These are phyloP conservation scores for Carex scoparia DNA, from an alignment of 176 grass and related monocot genomes.

Conservation along the genomic window DNA sequence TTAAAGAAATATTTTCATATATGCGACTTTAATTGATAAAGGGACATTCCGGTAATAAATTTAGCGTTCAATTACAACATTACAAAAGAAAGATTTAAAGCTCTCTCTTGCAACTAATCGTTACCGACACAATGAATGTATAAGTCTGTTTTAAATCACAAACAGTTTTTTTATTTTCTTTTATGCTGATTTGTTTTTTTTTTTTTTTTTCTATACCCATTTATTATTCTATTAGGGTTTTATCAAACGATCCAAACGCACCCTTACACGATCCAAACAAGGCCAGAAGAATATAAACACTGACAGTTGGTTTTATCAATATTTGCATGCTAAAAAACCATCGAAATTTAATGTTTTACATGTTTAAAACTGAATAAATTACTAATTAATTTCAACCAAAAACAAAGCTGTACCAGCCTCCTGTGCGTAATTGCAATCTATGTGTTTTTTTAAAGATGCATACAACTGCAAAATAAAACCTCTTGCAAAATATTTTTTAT, in stretches of 20 bases:
- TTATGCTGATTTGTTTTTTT: too few relatives aligned
- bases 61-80: too few relatives aligned
- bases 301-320: neutral
- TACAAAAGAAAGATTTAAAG: neutral
- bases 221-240: too few relatives aligned
- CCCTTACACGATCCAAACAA: neutral
- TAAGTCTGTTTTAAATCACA: too few relatives aligned
- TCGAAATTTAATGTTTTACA: neutral
- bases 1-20: too few relatives aligned
- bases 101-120: neutral
- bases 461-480: neutral
- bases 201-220: too few relatives aligned
- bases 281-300: neutral
- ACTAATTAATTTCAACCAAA: conserved; percentile 11
- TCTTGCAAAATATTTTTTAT: neutral
- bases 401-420: neutral
- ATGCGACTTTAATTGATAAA: too few relatives aligned
- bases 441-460: neutral
- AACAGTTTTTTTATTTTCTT: too few relatives aligned
- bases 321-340: neutral
- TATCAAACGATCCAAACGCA: too few relatives aligned
- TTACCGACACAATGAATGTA: neutral
- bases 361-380: conserved; percentile 5
- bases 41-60: too few relatives aligned
- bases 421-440: neutral